Evolutionary conservation across 495 filamentous ascomycete species (phyloP).

Genomic region (Margaritispora aquatica): DNA sequence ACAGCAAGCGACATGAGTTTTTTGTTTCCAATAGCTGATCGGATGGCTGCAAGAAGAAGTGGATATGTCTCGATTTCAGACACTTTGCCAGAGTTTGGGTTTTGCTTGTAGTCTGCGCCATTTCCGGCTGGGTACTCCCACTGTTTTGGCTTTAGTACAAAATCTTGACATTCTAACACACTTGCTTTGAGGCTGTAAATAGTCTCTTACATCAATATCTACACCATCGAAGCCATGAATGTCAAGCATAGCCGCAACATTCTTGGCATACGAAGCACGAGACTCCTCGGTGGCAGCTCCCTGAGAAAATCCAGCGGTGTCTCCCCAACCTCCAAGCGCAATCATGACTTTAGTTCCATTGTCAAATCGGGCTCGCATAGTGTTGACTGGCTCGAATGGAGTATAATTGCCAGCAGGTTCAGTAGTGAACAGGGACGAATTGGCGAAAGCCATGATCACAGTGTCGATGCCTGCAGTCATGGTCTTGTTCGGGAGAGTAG

Average conservation of each 20-base stretch:
- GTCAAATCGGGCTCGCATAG: conserved; percentile 45
- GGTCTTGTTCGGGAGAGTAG: conserved; percentile 23
- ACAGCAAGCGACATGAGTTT: conserved; percentile 59
- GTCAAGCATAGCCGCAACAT: conserved; percentile 46
- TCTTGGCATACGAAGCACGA: conserved; percentile 50
- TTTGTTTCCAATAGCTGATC: conserved; percentile 36
- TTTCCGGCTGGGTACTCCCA: conserved; percentile 69
- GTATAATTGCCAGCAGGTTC: conserved; percentile 36
- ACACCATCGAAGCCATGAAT: conserved; percentile 49
- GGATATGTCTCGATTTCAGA: conserved; percentile 55
- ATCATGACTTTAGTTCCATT: conserved; percentile 50
- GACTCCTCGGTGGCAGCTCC: conserved; percentile 44
- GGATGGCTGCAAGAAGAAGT: conserved; percentile 47
- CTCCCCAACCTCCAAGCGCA: conserved; percentile 61
- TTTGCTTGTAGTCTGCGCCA: conserved; percentile 46
- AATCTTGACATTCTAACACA: background rate
- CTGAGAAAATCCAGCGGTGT: conserved; percentile 46
- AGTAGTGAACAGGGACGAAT: conserved; percentile 44
- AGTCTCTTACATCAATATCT: conserved; percentile 37
- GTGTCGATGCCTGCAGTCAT: conserved; percentile 39
- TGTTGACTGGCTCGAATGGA: conserved; percentile 42
- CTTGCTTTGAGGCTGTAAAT: background rate
- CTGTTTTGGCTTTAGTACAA: background rate
- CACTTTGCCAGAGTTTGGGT: conserved; percentile 49
- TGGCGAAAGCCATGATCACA: conserved; percentile 55